Evolutionary conservation across 148 eudicot species (phyloP).

Genomic region (Heliamphora exappendiculata): DNA sequence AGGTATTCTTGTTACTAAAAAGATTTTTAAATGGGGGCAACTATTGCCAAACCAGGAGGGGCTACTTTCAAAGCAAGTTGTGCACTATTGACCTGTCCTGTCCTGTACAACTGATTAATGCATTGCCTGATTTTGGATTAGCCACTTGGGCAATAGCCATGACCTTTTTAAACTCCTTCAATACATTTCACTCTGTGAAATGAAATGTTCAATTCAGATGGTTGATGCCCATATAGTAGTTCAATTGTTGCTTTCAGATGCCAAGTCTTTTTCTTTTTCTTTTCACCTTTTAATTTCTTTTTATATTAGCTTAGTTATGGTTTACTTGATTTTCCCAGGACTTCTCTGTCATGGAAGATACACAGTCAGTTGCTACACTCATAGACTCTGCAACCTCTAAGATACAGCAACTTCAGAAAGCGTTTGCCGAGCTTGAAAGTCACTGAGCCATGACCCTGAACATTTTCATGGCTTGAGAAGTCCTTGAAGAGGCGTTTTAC

Average conservation of each 20-base stretch:
- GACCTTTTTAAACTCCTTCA: background rate
- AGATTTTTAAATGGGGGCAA: no score
- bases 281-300: background rate
- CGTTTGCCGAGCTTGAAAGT: slow-evolving; percentile 97
- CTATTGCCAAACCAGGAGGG: background rate
- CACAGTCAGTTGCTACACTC: slow-evolving; percentile 53
- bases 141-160: no score
- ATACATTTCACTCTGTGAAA: background rate
- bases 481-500: slow-evolving; percentile 94
- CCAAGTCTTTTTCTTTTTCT: background rate
- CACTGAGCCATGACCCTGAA: slow-evolving; percentile 84
- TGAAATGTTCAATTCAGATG: background rate
- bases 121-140: no score
- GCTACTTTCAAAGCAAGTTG: background rate
- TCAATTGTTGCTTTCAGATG: background rate
- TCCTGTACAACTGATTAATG: no score
- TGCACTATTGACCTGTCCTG: no score
- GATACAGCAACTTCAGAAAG: slow-evolving; percentile 96
- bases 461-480: slow-evolving; percentile 92
- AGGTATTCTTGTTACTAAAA: no score
- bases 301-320: background rate
- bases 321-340: slow-evolving; percentile 21
- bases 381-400: slow-evolving; percentile 86
- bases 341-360: slow-evolving; percentile 60
- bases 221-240: background rate